Evolutionary conservation across 129 eudicot genomes (phyloP), one percentile per base, ranked within the genome.

Genomic region (Logfia minima): DNA sequence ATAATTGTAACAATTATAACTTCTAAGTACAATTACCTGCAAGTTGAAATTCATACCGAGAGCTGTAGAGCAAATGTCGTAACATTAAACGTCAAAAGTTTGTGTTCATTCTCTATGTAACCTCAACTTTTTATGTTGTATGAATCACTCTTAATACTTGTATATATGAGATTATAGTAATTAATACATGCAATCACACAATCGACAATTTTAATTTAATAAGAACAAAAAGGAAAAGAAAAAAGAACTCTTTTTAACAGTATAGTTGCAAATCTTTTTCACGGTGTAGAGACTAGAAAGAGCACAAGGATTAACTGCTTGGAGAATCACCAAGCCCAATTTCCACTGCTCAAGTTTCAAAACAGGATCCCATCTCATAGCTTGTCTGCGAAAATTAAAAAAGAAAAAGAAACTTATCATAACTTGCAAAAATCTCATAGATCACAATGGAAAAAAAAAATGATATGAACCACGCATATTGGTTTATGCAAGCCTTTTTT

Each of bases 121-220:
- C 62, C 62, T 55, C 62, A 55, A 5, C 21, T 55, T 55, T 55
- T 17, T 55, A 55, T 17, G 24, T 55, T 55, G 8, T n/a, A 55
- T 0, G 62, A n/a, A 55, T 55, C 62, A 55, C 23, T 19, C 9
- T 55, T 24, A 5, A 18, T 55, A 55, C 62, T 18, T 55, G 8
- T 18, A 55, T 55, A 55, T 55, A n/a, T 55, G 23, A 55, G 23
- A 55, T 55, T 55, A 55, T 55, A 55, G 62, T 55, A 55, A 55
- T 24, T n/a, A 24, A 3, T 55, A 55, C 9, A 55, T n/a, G 17
- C 19, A 78, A 78, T 18, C 69, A 67, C 62, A 62, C 59, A n/a
- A 18, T 75, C 21, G 48, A 69, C 31, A 59, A 76, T 31, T 24
- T 24, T 18, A 58, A 59, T 22, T 29, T 29, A 58, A 48, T 10